Base-by-base conservation (phyloP, 345 rosid genomes). In the Diplotaxis tenuifolia region DNA sequence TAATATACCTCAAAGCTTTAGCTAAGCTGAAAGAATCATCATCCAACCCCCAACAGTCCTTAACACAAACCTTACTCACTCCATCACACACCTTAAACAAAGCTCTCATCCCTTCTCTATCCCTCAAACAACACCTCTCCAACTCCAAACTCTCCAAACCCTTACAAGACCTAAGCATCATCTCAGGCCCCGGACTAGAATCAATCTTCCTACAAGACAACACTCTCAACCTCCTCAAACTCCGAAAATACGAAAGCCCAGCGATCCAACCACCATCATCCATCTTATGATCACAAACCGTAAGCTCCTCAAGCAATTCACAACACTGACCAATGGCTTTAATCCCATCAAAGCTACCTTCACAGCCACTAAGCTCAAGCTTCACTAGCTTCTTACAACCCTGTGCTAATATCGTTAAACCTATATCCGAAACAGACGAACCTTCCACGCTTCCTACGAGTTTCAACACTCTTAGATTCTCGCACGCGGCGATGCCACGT, bases 221-320 rank as follows among this genome's bases (percentile, higher is more conserved):
- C 19, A 96, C 61, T 74, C 74, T 88, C 84, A 96, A 63, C 11
- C 83, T 90, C 84, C 92, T 96, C 86, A 96, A 73, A 70, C 86
- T 89, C 75, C 78, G 89, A 25, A 93, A 90, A 27, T 82, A 96
- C 0, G 86, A 75, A 50, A 96, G 84, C 14, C 84, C 98, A 11
- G 99, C 90, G 80, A 96, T 36, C 99, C 99, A 96, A 2, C 99
- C 99, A 77, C 99, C 99, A 79, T 78, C 86, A 69, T 90, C 99
- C 98, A 96, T 90, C 67, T 87, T 79, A 74, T 96, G 98, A 75
- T 90, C 88, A 73, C 70, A 81, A 53, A 96, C 50, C 1, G 78
- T 83, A 68, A 96, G 76, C 31, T 96, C 96, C 50, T 92, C 97
- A 47, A 92, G 89, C 89, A 87, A 82, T 62, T 88, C 89, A 71